Conservation (phyloP, 139 green algal species). For the Chlamydomonas incerta region DNA sequence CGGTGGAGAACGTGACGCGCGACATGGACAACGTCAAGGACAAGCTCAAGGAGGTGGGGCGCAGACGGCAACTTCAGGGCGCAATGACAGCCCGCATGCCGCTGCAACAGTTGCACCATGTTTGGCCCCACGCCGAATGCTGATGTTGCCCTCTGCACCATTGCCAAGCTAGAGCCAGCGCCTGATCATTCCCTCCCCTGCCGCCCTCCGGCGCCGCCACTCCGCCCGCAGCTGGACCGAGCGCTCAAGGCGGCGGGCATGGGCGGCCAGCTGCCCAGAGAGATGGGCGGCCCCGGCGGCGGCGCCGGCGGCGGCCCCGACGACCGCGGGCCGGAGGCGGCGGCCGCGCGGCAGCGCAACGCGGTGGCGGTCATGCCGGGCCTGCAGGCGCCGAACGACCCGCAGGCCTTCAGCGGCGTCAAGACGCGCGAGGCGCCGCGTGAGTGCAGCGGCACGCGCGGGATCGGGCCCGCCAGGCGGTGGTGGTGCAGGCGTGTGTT, state of each 20-base stretch:
- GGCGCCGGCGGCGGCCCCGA: neutral
- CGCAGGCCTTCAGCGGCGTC: neutral
- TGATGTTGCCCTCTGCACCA: too few species aligned
- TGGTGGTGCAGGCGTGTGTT: too few species aligned
- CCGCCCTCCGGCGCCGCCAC: too few species aligned
- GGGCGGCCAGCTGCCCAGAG: slow-evolving; percentile 21
- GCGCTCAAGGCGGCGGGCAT: slow-evolving; percentile 21
- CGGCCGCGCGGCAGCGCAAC: neutral
- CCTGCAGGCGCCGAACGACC: neutral
- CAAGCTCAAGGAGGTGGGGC: slow-evolving; percentile 2
- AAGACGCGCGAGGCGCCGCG: neutral
- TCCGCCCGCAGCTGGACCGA: slow-evolving; percentile 3
- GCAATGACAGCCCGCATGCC: too few species aligned
- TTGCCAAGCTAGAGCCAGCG: too few species aligned
- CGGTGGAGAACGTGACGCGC: neutral
- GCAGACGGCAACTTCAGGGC: too few species aligned
- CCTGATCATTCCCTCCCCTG: too few species aligned
- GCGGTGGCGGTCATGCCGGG: neutral
- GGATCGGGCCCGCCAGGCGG: too few species aligned
- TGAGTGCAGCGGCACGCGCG: too few species aligned
- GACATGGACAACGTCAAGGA: slow-evolving; percentile 30
- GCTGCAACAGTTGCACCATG: too few species aligned
- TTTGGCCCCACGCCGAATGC: too few species aligned
- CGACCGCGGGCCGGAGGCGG: neutral
- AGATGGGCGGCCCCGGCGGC: neutral